Conservation (phyloP, 345 rosid genomes). For the Citrus inodora region DNA sequence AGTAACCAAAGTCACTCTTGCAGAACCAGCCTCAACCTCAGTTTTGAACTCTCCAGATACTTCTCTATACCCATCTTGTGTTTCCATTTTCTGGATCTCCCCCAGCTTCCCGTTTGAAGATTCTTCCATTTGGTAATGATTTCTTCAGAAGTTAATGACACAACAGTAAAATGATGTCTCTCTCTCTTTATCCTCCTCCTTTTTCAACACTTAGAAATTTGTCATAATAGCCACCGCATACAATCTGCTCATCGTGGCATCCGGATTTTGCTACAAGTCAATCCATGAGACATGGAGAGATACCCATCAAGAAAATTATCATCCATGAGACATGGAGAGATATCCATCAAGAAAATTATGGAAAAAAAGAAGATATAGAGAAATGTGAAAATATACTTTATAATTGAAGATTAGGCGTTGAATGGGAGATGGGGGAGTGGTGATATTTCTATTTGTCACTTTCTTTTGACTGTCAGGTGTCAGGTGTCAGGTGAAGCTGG, state of each 20-base stretch:
- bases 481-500: constrained; percentile 1
- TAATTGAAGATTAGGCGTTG: constrained; percentile 13
- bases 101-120: constrained; percentile 18
- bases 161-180: neutral
- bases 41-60: constrained; percentile 8
- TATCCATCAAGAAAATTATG: neutral
- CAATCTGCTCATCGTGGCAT: neutral
- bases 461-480: constrained; percentile 5
- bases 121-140: constrained; percentile 28
- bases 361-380: neutral
- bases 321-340: neutral
- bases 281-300: neutral
- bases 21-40: constrained; percentile 12
- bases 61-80: constrained; percentile 6
- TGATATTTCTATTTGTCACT: neutral
- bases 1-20: constrained; percentile 8
- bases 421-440: constrained; percentile 1
- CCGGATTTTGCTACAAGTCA: constrained; percentile 1
- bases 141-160: neutral
- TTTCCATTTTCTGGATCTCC: constrained; percentile 21
- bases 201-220: neutral
- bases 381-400: neutral
- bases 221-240: neutral
- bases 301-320: neutral
- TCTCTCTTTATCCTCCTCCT: neutral